Conservation (phyloP, 306 rosid genomes). For the Cicer yamashitae region DNA sequence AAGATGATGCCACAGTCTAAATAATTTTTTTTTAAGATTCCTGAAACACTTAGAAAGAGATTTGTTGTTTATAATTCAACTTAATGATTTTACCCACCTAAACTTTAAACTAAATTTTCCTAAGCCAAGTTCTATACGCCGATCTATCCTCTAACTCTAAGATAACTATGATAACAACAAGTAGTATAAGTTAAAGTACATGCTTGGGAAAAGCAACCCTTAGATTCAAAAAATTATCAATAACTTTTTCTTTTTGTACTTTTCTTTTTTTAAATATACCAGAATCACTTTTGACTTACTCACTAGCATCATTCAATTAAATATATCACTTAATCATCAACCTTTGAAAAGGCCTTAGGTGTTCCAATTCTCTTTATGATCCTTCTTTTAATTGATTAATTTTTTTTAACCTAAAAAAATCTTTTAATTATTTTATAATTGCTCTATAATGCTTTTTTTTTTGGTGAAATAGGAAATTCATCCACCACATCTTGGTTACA, state of each 20-base stretch:
- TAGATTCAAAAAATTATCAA: conserved; percentile 45
- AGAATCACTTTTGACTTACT: conserved; percentile 66
- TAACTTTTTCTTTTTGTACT: conserved; percentile 43
- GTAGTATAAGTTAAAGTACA: conserved; percentile 47
- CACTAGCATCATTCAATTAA: conserved; percentile 47
- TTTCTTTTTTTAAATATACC: conserved; percentile 49
- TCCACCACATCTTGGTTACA: conserved; percentile 6
- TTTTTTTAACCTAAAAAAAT: no score
- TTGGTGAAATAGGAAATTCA: conserved; percentile 17
- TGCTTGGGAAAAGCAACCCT: conserved; percentile 49
- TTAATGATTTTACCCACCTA: conserved; percentile 58
- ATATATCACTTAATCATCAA: conserved; percentile 56
- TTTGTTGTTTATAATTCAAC: conserved; percentile 32
- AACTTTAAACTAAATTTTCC: conserved; percentile 12
- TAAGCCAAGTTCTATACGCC: conserved; percentile 27
- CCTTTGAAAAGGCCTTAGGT: conserved; percentile 41
- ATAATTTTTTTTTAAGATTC: no score
- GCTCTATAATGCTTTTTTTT: not conserved
- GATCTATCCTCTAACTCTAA: conserved; percentile 1
- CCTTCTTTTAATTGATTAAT: not conserved
- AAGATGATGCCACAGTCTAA: no score
- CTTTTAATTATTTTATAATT: not conserved
- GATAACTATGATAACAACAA: conserved; percentile 16
- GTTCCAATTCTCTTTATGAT: conserved; percentile 42
- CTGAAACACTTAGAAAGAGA: no score